Evolutionary conservation across 2,329 filamentous ascomycete genomes (phyloP).

Genomic region (Pseudogymnoascus sp.): DNA sequence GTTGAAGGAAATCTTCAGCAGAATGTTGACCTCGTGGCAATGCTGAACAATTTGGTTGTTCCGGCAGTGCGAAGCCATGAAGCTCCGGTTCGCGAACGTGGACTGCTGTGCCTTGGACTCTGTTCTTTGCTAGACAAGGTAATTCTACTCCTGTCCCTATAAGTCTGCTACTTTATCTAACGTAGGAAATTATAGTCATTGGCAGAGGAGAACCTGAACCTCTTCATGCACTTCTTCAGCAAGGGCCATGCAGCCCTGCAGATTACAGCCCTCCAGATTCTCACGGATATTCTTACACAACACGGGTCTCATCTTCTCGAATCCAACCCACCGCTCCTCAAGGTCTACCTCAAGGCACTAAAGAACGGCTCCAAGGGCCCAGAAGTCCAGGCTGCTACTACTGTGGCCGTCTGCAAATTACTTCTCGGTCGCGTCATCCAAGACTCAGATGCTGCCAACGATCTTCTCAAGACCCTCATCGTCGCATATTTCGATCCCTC

Average conservation of each 20-base stretch:
- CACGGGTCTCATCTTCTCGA: slow-evolving; percentile 74
- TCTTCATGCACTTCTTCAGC: slow-evolving; percentile 94
- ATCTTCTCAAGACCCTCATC: slow-evolving; percentile 78
- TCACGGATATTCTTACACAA: slow-evolving; percentile 87
- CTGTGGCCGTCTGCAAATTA: slow-evolving; percentile 77
- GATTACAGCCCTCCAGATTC: slow-evolving; percentile 81
- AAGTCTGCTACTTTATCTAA: slow-evolving; percentile 9
- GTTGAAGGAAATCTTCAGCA: slow-evolving; percentile 81
- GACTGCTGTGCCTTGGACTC: slow-evolving; percentile 80
- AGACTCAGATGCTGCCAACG: slow-evolving; percentile 56
- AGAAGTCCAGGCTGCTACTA: slow-evolving; percentile 74
- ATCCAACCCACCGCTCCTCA: slow-evolving; percentile 63
- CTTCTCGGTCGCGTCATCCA: slow-evolving; percentile 74
- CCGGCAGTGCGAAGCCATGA: slow-evolving; percentile 92
- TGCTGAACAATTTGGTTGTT: slow-evolving; percentile 95
- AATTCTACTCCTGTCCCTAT: slow-evolving; percentile 7
- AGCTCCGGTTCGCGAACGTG: slow-evolving; percentile 83
- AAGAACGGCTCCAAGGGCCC: slow-evolving; percentile 63
- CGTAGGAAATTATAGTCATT: slow-evolving; percentile 50
- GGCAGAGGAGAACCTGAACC: slow-evolving; percentile 81
- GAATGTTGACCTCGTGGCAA: slow-evolving; percentile 88
- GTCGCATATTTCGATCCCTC: slow-evolving; percentile 86
- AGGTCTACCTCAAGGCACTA: slow-evolving; percentile 78
- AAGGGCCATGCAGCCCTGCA: slow-evolving; percentile 89
- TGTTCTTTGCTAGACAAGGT: slow-evolving; percentile 85